phyloP scores from a whole-genome alignment of 2,329 filamentous ascomycete species.

The Fusarium anthophilum region DNA sequence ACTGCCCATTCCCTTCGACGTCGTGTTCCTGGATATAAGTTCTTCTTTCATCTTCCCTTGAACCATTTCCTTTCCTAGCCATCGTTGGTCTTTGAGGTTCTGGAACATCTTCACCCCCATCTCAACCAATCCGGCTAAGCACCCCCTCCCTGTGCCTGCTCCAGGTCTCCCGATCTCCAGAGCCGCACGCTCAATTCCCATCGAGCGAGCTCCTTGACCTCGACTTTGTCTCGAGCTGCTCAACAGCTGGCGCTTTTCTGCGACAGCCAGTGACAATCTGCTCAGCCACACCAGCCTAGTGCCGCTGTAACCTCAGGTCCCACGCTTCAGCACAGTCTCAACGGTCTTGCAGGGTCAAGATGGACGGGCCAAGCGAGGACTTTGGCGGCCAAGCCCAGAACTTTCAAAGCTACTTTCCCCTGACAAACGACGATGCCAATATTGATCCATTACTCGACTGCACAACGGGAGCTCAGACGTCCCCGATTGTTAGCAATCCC shows the following conservation, averaged over 20 bases:
- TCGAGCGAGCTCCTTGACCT: neutral
- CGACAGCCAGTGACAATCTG: neutral
- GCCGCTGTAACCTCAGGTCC: neutral
- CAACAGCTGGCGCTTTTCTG: neutral
- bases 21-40: neutral
- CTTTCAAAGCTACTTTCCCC: neutral
- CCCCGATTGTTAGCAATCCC: neutral
- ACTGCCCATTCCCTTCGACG: neutral
- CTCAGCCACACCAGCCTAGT: neutral
- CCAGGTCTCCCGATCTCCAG: neutral
- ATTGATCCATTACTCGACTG: slow-evolving; percentile 33
- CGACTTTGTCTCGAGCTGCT: neutral
- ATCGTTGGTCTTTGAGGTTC: neutral
- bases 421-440: neutral
- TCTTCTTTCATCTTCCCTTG: neutral
- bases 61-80: neutral
- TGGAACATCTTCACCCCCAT: neutral
- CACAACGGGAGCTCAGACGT: neutral
- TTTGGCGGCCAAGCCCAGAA: neutral
- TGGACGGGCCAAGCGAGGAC: slow-evolving; percentile 4
- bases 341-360: neutral
- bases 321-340: neutral
- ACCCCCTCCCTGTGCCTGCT: slow-evolving; percentile 1
- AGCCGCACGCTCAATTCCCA: neutral
- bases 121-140: slow-evolving; percentile 1